These are phyloP conservation scores for Trypanosoma grayi DNA, from an alignment of 208 protist species.

Conservation along the genomic window DNA sequence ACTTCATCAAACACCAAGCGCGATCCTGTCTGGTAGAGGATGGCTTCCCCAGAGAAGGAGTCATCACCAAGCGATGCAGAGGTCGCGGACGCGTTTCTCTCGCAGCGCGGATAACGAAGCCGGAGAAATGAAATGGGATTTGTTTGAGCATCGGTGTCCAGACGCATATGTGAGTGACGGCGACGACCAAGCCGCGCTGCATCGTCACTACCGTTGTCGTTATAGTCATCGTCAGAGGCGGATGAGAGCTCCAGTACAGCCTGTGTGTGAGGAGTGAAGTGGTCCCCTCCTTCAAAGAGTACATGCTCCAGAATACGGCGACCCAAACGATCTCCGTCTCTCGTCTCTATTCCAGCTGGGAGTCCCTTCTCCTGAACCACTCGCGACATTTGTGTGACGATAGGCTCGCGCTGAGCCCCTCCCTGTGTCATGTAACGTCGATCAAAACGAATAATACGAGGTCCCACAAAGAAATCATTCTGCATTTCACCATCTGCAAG, in stretches of 20 bases:
- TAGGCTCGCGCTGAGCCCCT: conserved; percentile 1
- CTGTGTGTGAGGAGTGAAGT: conserved; percentile 8
- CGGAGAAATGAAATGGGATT: conserved; percentile 20
- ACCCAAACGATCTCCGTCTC: conserved; percentile 21
- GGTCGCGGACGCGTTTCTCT: background rate
- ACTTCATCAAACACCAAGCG: conserved; percentile 60
- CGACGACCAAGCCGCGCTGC: conserved; percentile 19
- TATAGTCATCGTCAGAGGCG: conserved; percentile 16
- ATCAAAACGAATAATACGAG: conserved; percentile 41
- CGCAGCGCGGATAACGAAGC: background rate
- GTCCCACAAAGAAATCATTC: conserved; percentile 37
- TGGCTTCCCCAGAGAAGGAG: conserved; percentile 1
- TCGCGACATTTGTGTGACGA: conserved; percentile 5
- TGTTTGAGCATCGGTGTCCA: background rate
- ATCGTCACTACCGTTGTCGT: background rate
- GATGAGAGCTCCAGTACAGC: conserved; percentile 22
- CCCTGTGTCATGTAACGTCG: conserved; percentile 14
- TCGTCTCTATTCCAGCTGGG: conserved; percentile 19
- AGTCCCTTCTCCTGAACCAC: conserved; percentile 6
- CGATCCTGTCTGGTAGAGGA: conserved; percentile 48
- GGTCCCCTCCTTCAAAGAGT: conserved; percentile 12
- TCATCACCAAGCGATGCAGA: background rate
- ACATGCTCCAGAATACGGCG: conserved; percentile 25
- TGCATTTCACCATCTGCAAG: conserved; percentile 31
- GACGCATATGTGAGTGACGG: conserved; percentile 17